A percentile compares a stretch with the other conserved stretches of the same genome.
phyloP scores from a whole-genome alignment of 352 stramenopile species.

The Pythium brachiatum region DNA sequence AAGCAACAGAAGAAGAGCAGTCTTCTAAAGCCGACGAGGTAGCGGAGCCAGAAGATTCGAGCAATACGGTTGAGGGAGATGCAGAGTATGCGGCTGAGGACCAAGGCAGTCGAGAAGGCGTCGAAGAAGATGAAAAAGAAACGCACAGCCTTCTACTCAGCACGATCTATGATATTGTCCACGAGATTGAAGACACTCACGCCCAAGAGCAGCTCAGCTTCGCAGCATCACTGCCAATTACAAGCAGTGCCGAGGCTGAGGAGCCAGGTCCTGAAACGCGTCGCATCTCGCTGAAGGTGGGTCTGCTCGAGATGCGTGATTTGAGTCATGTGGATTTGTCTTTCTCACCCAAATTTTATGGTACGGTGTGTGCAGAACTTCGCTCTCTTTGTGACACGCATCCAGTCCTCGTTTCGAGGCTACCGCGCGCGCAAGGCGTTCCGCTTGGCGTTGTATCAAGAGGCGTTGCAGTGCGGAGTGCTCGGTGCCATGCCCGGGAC shows the following conservation, averaged over 20 bases:
- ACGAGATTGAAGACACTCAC: conserved; percentile 9
- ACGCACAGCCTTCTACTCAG: conserved; percentile 5
- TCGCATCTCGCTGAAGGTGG: conserved; percentile 2
- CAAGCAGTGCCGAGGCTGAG: not conserved
- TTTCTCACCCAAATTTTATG: too few relatives aligned
- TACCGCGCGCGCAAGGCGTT: conserved; percentile 50
- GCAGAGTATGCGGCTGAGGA: not conserved
- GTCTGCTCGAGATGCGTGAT: not conserved
- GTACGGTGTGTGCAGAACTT: conserved; percentile 4
- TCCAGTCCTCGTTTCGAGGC: conserved; percentile 59
- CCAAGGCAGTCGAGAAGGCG: too few relatives aligned
- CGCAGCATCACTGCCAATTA: not conserved
- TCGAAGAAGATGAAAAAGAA: not conserved
- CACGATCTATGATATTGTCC: conserved; percentile 11
- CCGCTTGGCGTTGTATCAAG: conserved; percentile 58
- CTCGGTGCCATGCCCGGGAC: conserved; percentile 72
- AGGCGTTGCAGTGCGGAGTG: conserved; percentile 58
- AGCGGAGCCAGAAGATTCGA: not conserved
- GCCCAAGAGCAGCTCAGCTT: not conserved
- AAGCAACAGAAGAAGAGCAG: not conserved
- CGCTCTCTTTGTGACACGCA: conserved; percentile 28
- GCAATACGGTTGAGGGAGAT: not conserved
- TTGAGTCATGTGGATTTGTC: too few relatives aligned
- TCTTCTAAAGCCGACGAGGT: not conserved
- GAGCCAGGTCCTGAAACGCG: conserved; percentile 1